Base-by-base conservation (phyloP, 495 filamentous ascomycete genomes). In the Penicillium paxilli region DNA sequence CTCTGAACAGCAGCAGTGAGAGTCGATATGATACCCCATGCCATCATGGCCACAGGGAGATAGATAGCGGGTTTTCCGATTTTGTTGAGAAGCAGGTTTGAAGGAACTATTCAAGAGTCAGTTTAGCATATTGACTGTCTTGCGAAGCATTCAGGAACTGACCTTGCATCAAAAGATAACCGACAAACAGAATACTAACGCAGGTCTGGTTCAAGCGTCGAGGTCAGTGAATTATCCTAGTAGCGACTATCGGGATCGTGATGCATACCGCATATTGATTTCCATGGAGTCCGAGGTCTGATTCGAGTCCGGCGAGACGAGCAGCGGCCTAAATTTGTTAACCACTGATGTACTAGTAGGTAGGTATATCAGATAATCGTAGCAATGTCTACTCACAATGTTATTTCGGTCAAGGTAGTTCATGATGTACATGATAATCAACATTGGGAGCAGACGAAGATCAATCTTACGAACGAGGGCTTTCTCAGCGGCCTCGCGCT, bases 401-500 rank as follows among this genome's bases (percentile, higher is more conserved):
- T 84, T 80, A 59, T 83, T 83, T 57, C 89, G 79, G 67, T 92
- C 89, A 53, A 92, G 75, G 67, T 91, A 94, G 62, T 92, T 92
- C 62, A 92, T 69, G 58, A 92, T 88, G 62, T 92, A 91, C 83
- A 88, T 87, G 51, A 87, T 55, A 51, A 87, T 80, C 32, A 87
- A 66, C 70, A 83, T 82, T 10, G 87, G 87, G 54, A 90, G 65
- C 6, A 78, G 58, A 16, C 84, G 68, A 1, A 82, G 38, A 64
- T 89, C 87, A 24, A 90, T 86, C 64, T 87, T 89, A 47, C 81
- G 73, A 46, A 79, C 75, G 25, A 89, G 72, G 44, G 69, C 71
- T 51, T 58, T 72, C 60, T 85, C 82, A 1, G 75, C 67, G 11
- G 58, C 54, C 6, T 64, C 47, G 38, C 80, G 79, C 58, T 85